Percentiles rank a stretch among this genome's conserved stretches.
Conservation (phyloP, 2,329 filamentous ascomycete species). For the Venturiaceae sp. region DNA sequence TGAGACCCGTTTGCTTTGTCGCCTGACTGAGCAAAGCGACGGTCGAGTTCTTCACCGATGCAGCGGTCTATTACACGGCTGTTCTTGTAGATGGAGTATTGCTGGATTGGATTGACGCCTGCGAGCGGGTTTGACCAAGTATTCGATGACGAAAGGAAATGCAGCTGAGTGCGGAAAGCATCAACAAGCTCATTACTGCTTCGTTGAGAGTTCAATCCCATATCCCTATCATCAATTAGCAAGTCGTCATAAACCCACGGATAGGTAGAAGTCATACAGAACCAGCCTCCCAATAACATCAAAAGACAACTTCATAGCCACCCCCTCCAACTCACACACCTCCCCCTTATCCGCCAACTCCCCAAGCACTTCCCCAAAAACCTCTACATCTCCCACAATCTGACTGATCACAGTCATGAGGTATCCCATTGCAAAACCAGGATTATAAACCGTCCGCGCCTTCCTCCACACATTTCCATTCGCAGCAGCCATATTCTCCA, state of each 20-base stretch:
- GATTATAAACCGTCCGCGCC: conserved; percentile 6
- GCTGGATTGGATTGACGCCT: conserved; percentile 3
- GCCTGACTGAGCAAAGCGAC: not conserved
- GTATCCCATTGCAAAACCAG: conserved; percentile 6
- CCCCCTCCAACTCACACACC: conserved; percentile 1
- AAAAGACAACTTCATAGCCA: conserved; percentile 8
- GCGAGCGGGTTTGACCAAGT: conserved; percentile 4
- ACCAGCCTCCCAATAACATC: conserved; percentile 7
- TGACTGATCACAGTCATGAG: conserved; percentile 7
- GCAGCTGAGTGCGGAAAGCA: conserved; percentile 2
- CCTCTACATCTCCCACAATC: conserved; percentile 7
- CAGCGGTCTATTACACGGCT: conserved; percentile 4
- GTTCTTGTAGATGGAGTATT: conserved; percentile 1
- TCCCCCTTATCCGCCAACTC: not conserved
- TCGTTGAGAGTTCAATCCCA: not conserved
- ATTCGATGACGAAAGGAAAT: conserved; percentile 3
- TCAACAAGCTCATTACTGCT: conserved; percentile 4
- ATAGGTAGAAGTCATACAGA: not conserved
- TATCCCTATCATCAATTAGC: not conserved
- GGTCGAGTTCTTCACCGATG: conserved; percentile 1
- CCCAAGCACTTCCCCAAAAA: not conserved
- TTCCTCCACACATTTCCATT: conserved; percentile 7
- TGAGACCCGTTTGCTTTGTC: not conserved
- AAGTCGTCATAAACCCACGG: not conserved
- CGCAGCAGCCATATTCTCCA: conserved; percentile 1